These are phyloP conservation scores for Bryopsis sp. DNA, from an alignment of 139 green algal genomes.

Conservation along the genomic window DNA sequence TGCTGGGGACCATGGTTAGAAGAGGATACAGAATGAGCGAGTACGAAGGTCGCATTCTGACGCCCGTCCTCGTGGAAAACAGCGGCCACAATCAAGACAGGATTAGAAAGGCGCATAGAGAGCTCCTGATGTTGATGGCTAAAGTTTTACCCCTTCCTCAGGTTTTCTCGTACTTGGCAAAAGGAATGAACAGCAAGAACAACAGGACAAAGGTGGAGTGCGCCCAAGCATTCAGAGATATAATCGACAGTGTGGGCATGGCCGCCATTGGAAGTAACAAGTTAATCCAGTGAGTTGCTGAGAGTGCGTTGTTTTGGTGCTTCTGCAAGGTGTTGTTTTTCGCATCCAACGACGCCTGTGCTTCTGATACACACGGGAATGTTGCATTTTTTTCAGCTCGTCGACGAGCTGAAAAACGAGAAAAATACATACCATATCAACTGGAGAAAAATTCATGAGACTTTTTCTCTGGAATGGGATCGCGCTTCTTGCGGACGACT, in stretches of 20 bases:
- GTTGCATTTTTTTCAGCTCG: no score
- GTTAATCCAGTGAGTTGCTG: constrained; percentile 2
- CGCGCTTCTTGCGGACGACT: no score
- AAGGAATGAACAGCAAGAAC: constrained; percentile 81
- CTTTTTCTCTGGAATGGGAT: no score
- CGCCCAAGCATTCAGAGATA: constrained; percentile 62
- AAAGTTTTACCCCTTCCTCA: constrained; percentile 40
- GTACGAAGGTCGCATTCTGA: constrained; percentile 71
- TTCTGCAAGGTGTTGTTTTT: no score
- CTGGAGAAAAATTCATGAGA: no score
- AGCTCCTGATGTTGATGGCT: constrained; percentile 58
- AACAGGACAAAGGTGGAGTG: constrained; percentile 80
- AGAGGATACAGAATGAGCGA: constrained; percentile 55
- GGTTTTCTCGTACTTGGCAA: constrained; percentile 34
- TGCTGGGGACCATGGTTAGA: constrained; percentile 42
- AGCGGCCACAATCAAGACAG: constrained; percentile 74
- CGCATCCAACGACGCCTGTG: not conserved
- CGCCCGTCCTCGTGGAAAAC: constrained; percentile 90
- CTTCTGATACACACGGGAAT: no score
- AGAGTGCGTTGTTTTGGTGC: no score
- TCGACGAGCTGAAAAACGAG: no score
- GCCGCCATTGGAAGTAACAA: constrained; percentile 1
- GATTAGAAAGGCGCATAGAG: constrained; percentile 48
- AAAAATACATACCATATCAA: no score
- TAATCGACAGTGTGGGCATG: constrained; percentile 52